phyloP scores from a whole-genome alignment of 352 stramenopile species.

The Globisporangium cystogenes region DNA sequence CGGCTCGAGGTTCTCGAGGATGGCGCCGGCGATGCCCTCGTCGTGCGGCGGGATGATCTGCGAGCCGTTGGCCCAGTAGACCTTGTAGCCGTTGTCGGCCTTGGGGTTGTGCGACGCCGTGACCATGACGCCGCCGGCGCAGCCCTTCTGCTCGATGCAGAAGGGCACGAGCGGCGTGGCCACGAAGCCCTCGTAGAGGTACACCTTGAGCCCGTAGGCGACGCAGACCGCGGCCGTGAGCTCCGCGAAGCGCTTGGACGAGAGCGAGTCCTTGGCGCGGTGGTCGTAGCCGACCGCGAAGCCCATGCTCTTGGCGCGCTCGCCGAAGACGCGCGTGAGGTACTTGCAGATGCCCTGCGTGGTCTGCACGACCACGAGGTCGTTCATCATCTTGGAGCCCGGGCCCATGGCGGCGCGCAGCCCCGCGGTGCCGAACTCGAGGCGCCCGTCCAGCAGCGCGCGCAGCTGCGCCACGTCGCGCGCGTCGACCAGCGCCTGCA shows the following conservation, averaged over 20 bases:
- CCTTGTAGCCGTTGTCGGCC: conserved; percentile 97
- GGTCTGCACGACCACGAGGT: conserved; percentile 91
- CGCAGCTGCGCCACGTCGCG: conserved; percentile 45
- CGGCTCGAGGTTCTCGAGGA: conserved; percentile 88
- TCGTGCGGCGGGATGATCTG: conserved; percentile 98
- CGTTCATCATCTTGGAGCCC: conserved; percentile 89
- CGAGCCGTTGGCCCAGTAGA: conserved; percentile 93
- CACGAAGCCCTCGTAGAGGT: conserved; percentile 89
- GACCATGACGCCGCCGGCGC: conserved; percentile 89
- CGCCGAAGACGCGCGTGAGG: conserved; percentile 68
- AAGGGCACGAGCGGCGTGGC: conserved; percentile 94
- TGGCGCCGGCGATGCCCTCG: conserved; percentile 87
- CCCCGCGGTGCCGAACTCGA: conserved; percentile 91
- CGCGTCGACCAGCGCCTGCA: conserved; percentile 58
- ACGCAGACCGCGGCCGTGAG: conserved; percentile 83
- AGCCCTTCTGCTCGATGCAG: conserved; percentile 73
- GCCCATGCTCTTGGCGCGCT: conserved; percentile 64
- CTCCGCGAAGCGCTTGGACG: conserved; percentile 85
- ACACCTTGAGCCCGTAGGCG: conserved; percentile 84
- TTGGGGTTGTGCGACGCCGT: conserved; percentile 99
- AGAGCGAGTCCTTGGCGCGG: conserved; percentile 65
- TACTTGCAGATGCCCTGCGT: conserved; percentile 90
- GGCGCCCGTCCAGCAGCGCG: conserved; percentile 71
- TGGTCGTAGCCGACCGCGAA: conserved; percentile 91
- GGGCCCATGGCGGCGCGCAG: conserved; percentile 88